Base-by-base conservation (phyloP, 2,329 filamentous ascomycete genomes). In the Ophiostoma tasmaniense region DNA sequence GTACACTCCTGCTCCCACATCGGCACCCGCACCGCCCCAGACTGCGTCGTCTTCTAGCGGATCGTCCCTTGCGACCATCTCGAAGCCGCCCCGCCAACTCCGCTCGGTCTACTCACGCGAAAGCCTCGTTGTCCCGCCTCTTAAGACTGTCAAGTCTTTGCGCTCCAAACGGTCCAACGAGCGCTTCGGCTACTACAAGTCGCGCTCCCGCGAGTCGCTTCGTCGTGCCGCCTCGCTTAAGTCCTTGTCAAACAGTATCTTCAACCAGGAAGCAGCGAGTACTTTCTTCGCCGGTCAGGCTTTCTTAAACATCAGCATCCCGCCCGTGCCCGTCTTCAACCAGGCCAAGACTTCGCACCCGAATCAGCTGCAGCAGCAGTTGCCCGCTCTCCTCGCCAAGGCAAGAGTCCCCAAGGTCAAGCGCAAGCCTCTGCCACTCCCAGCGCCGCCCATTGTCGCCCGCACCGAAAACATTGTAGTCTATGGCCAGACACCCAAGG, bases 91-190 rank as follows among this genome's bases (percentile, higher is more conserved):
- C 1, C 79, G 79, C 6, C 77, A 30, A n/a, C 13, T 66, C 6
- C 64, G 39, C 28, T 7, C 78, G 25, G 80, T 82, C 68, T 88
- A 84, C 74, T 89, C 87, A 0, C 85, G 85, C 71, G 87, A 89
- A 73, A 89, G 86, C 71, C 78, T 89, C 37, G 74, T 85, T 14
- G 84, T 89, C 17, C 79, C 84, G 10, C 86, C 87, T 0, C 77
- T 89, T 22, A 79, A 81, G 64, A 81, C 84, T n/a, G 17, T 77
- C 22, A 79, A 81, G 64, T 81, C 84, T 52, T 8, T 77, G 67
- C 81, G 61, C 30, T n/a, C 79, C 73, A 80, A 80, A 72, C 78
- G 77, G 30, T 83, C 84, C 1, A 79, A 78, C 64, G 84, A 87
- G 64, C 80, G 77, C 28, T 77, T 84, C 35, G 81, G 80, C 3